A percentile compares a stretch with the other conserved stretches of the same genome.
Conservation (phyloP, 1,284 basidiomycete genomes). For the Naganishia cerealis region DNA sequence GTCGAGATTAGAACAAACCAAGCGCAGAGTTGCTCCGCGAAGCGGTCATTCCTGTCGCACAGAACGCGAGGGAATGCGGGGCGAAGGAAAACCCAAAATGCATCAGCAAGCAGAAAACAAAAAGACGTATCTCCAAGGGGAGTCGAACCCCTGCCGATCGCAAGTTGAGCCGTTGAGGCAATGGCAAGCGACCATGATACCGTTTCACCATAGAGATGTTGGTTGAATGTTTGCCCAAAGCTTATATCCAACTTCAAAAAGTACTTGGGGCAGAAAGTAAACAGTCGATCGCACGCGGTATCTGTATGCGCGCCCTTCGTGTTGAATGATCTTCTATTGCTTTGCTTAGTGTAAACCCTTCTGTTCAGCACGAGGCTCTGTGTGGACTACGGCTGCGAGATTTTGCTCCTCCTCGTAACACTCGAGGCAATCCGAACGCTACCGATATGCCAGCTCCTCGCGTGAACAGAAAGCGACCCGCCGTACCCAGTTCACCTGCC, state of each 20-base stretch:
- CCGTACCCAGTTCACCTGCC: constrained; percentile 5
- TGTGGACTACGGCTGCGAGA: background rate
- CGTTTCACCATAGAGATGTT: constrained; percentile 27
- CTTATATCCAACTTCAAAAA: too few relatives aligned
- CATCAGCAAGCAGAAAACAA: background rate
- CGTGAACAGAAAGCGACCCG: constrained; percentile 5
- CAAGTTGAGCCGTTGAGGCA: constrained; percentile 16
- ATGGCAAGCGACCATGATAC: constrained; percentile 26
- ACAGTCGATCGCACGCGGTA: too few relatives aligned
- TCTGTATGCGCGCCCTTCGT: too few relatives aligned
- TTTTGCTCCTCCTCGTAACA: background rate
- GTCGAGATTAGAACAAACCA: background rate
- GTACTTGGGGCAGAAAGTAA: too few relatives aligned
- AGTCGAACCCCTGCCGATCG: constrained; percentile 24
- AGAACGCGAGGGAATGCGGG: too few relatives aligned
- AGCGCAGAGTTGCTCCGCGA: background rate
- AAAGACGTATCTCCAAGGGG: constrained; percentile 14
- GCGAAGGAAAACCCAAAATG: too few relatives aligned
- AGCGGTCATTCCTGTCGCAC: background rate
- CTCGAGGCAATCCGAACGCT: background rate
- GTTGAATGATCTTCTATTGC: too few relatives aligned
- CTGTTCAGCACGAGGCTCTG: background rate
- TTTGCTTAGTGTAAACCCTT: too few relatives aligned
- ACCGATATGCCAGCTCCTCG: constrained; percentile 15
- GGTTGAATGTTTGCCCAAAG: too few relatives aligned